Conservation (phyloP, 352 stramenopile genomes). For the Globisporangium heterothallicum region DNA sequence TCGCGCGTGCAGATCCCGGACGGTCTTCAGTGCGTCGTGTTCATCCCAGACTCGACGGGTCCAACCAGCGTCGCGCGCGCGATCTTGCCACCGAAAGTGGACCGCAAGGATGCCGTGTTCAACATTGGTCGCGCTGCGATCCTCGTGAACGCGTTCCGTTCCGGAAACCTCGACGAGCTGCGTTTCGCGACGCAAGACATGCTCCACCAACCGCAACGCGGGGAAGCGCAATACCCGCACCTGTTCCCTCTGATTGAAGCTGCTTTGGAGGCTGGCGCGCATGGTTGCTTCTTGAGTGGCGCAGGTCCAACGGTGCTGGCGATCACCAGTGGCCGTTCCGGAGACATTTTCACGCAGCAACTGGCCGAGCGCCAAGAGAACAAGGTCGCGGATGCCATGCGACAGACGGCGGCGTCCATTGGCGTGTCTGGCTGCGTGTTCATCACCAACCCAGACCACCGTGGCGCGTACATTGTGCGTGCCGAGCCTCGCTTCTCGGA, state of each 20-base stretch:
- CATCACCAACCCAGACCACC: constrained; percentile 95
- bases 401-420: constrained; percentile 85
- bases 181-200: constrained; percentile 93
- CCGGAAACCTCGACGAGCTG: constrained; percentile 96
- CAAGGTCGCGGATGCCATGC: constrained; percentile 96
- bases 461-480: constrained; percentile 94
- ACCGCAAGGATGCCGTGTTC: constrained; percentile 94
- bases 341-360: constrained; percentile 99
- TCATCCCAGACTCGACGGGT: constrained; percentile 97
- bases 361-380: constrained; percentile 83
- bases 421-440: constrained; percentile 94
- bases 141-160: constrained; percentile 95
- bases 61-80: constrained; percentile 91
- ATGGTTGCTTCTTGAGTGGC: constrained; percentile 95
- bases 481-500: constrained; percentile 91
- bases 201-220: constrained; percentile 96
- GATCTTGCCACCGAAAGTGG: constrained; percentile 87
- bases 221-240: constrained; percentile 93
- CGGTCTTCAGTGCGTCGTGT: constrained; percentile 97
- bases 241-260: constrained; percentile 96
- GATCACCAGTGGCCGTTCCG: constrained; percentile 94
- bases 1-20: constrained; percentile 94
- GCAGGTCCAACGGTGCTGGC: constrained; percentile 97
- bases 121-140: constrained; percentile 96
- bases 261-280: constrained; percentile 90